A percentile compares a stretch with the other conserved stretches of the same genome.
These are phyloP conservation scores for Pyricularia pennisetigena DNA, from an alignment of 2,329 filamentous ascomycete species.

Conservation along the genomic window DNA sequence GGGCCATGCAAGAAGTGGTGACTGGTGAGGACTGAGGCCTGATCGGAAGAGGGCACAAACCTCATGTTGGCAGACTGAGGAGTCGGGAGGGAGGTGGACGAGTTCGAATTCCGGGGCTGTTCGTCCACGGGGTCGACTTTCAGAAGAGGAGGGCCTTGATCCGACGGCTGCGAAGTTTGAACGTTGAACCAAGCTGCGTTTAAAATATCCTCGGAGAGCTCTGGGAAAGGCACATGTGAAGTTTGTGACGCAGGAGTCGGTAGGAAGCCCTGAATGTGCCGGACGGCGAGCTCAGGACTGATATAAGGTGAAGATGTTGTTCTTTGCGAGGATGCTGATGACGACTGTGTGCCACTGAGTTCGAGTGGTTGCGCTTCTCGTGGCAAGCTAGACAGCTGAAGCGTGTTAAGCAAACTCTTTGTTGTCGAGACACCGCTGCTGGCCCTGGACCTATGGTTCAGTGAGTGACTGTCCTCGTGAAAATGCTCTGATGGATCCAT, in stretches of 20 bases:
- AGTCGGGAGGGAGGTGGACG: slow-evolving; percentile 11
- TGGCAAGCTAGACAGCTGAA: slow-evolving; percentile 15
- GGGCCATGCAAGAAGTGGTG: neutral
- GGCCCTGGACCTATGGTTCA: slow-evolving; percentile 14
- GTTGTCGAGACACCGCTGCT: slow-evolving; percentile 20
- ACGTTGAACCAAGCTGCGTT: slow-evolving; percentile 21
- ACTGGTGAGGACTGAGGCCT: slow-evolving; percentile 1
- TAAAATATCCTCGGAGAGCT: slow-evolving; percentile 16
- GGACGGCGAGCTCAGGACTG: slow-evolving; percentile 13
- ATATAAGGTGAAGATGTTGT: slow-evolving; percentile 17
- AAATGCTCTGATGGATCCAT: neutral
- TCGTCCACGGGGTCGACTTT: slow-evolving; percentile 22
- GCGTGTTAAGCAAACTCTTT: slow-evolving; percentile 15
- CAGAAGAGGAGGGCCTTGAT: slow-evolving; percentile 17
- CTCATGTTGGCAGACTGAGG: slow-evolving; percentile 18
- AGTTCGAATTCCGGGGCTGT: slow-evolving; percentile 13
- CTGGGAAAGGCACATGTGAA: slow-evolving; percentile 18
- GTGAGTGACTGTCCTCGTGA: slow-evolving; percentile 5
- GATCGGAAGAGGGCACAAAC: slow-evolving; percentile 10
- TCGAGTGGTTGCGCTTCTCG: neutral
- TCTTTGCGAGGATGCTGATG: slow-evolving; percentile 11
- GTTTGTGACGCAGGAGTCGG: slow-evolving; percentile 13
- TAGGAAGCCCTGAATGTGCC: slow-evolving; percentile 13
- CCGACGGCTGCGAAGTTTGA: slow-evolving; percentile 8
- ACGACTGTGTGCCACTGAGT: slow-evolving; percentile 6